Evolutionary conservation across 495 filamentous ascomycete species (phyloP).

Genomic region (Parmelia sp.): DNA sequence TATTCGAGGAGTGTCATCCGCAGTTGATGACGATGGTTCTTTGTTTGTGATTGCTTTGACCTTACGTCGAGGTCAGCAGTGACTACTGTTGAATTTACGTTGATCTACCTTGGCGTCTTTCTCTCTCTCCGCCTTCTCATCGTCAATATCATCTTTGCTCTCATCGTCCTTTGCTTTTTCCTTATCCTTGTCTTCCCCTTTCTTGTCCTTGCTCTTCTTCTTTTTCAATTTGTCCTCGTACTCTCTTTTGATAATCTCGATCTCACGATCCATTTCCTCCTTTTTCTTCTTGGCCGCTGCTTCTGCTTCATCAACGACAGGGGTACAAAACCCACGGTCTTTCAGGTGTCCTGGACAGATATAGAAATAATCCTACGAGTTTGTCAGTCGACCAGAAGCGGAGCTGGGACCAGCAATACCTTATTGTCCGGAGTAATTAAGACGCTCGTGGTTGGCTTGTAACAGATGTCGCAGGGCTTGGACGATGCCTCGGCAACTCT

Average conservation of each 20-base stretch:
- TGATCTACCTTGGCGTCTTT: constrained; percentile 47
- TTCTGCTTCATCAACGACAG: constrained; percentile 71
- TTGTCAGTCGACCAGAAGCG: constrained; percentile 13
- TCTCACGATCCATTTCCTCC: constrained; percentile 62
- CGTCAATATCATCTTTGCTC: constrained; percentile 39
- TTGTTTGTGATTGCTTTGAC: constrained; percentile 28
- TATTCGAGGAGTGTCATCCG: constrained; percentile 57
- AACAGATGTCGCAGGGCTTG: constrained; percentile 85
- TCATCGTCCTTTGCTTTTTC: constrained; percentile 38
- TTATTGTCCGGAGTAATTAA: constrained; percentile 87
- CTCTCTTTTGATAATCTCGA: constrained; percentile 74
- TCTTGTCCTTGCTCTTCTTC: constrained; percentile 56
- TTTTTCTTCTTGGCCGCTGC: constrained; percentile 59
- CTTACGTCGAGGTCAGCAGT: constrained; percentile 17
- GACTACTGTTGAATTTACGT: neutral
- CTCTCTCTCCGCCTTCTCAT: constrained; percentile 50
- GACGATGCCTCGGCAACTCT: constrained; percentile 76
- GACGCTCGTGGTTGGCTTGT: constrained; percentile 79
- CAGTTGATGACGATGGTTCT: constrained; percentile 30
- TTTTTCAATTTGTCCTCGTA: constrained; percentile 66
- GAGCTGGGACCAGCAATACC: constrained; percentile 41
- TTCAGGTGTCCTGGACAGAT: constrained; percentile 78
- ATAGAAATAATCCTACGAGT: constrained; percentile 82
- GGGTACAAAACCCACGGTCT: constrained; percentile 73
- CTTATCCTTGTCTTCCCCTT: constrained; percentile 27